Conservation (phyloP, 371 early-diverging fungal genomes). For the Sporodiniella umbellata region DNA sequence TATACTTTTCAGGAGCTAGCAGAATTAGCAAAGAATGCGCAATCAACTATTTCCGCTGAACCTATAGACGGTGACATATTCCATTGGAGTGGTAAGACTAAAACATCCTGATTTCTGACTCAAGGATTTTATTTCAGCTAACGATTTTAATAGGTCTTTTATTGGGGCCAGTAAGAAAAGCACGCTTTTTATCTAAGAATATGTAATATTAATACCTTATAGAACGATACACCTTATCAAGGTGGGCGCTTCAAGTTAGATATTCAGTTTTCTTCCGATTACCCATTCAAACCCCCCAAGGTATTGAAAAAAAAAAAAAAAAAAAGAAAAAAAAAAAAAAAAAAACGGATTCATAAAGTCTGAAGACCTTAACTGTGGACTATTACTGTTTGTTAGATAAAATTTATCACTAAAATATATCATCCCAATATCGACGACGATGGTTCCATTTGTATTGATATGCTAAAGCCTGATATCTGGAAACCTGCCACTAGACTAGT, state of each 20-base stretch:
- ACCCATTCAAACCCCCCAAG: slow-evolving; percentile 93
- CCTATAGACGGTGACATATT: slow-evolving; percentile 72
- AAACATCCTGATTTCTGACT: background rate
- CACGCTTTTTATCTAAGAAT: background rate
- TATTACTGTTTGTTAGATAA: slow-evolving; percentile 48
- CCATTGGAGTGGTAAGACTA: slow-evolving; percentile 71
- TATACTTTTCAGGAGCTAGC: slow-evolving; percentile 56
- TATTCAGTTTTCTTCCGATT: slow-evolving; percentile 79
- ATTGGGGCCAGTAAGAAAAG: slow-evolving; percentile 36
- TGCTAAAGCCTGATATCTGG: slow-evolving; percentile 90
- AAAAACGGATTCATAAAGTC: no score
- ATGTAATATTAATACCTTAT: no score
- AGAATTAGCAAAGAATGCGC: slow-evolving; percentile 68
- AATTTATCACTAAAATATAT: slow-evolving; percentile 84
- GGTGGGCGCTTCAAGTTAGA: slow-evolving; percentile 83
- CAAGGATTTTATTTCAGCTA: no score
- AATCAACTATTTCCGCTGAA: slow-evolving; percentile 60
- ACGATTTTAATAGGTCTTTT: slow-evolving; percentile 18
- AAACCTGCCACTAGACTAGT: slow-evolving; percentile 82
- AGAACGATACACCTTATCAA: slow-evolving; percentile 71
- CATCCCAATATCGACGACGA: slow-evolving; percentile 94
- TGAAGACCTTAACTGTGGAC: no score
- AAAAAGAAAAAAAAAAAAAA: no score
- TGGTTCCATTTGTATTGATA: slow-evolving; percentile 74
- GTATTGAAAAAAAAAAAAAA: slow-evolving; percentile 26